Percentiles rank a stretch among this genome's conserved stretches.
Conservation (phyloP, 371 early-diverging fungal species). For the Mucor indicus region DNA sequence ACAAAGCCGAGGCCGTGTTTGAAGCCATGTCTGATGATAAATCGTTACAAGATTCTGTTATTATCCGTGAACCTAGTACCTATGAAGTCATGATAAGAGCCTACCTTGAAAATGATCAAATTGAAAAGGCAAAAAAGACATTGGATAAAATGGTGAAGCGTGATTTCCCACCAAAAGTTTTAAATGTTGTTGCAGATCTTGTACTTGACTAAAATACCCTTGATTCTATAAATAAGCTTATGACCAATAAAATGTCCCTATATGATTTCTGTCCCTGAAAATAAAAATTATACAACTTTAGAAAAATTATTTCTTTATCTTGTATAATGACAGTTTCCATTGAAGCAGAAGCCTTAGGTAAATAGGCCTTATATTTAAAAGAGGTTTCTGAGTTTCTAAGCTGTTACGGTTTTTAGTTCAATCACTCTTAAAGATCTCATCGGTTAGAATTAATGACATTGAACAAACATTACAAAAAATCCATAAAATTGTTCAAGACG, state of each 20-base stretch:
- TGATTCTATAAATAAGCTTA: neutral
- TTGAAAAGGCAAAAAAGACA: slow-evolving; percentile 40
- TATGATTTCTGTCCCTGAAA: neutral
- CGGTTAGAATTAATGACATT: slow-evolving; percentile 36
- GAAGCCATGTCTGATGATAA: slow-evolving; percentile 54
- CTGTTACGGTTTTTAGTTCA: slow-evolving; percentile 20
- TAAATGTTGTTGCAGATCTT: slow-evolving; percentile 38
- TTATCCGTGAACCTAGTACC: slow-evolving; percentile 62
- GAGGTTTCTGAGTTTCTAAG: no score
- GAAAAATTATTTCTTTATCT: no score
- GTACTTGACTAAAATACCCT: neutral
- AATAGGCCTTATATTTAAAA: no score
- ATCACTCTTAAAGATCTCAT: slow-evolving; percentile 27
- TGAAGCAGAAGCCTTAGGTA: slow-evolving; percentile 3
- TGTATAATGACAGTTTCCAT: neutral
- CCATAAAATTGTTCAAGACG: slow-evolving; percentile 47
- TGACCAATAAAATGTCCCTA: neutral
- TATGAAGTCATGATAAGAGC: slow-evolving; percentile 63
- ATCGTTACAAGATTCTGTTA: slow-evolving; percentile 9
- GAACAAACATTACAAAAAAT: slow-evolving; percentile 36
- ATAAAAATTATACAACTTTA: no score
- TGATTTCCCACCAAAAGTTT: slow-evolving; percentile 49
- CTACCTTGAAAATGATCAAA: slow-evolving; percentile 46
- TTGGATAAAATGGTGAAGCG: slow-evolving; percentile 41
- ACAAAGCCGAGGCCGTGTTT: slow-evolving; percentile 51